Evolutionary conservation across 163 green algal species (phyloP), one percentile per base, ranked within the genome.

Genomic region (Scenedesmus sp.): DNA sequence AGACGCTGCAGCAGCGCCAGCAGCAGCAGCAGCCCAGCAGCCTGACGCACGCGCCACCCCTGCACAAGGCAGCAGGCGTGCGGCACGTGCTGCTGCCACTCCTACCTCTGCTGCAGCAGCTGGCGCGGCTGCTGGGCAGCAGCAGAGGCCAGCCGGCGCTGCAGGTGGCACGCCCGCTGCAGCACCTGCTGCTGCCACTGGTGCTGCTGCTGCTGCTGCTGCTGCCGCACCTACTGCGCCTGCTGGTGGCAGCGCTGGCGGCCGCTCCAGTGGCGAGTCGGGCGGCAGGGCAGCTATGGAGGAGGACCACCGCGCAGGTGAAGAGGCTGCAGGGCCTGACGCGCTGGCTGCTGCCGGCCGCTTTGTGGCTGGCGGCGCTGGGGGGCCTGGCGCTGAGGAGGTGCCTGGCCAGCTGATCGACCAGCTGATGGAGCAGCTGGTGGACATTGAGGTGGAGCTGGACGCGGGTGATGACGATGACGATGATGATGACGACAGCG

Each of bases 361-460:
- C 79, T 86, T 88, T 83, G 64, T 87, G 18, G 55, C 26, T 54
- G 90, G 60, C 15, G 89, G 73, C 23, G 90, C 62, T 62, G 84
- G 20, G 12, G 46, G 81, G 7, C 59, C 59, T 55, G 88, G 52
- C 13, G 12, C 70, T 91, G 67, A 67, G 90, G 2, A 92, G 74
- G 2, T 88, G 85, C 18, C 70, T 20, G 94, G 93, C 15, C 91
- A 82, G 20, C 86, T 94, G 66, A 94, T 94, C 9, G 87, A 94
- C 67, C 54, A 90, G 18, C n/a, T 93, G 2, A 91, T 93, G 70
- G 89, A 88, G 23, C 88, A 94, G 88, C 82, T 93, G 46, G 87
- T 91, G 2, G 93, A 94, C 82, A 88, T 86, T 79, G 86, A 91
- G 67, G 93, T 93, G 34, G 67, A 91, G 57, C 56, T 91, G 87